These are phyloP conservation scores for Coemansia sp. DNA, from an alignment of 192 early-diverging fungal species.

Conservation along the genomic window DNA sequence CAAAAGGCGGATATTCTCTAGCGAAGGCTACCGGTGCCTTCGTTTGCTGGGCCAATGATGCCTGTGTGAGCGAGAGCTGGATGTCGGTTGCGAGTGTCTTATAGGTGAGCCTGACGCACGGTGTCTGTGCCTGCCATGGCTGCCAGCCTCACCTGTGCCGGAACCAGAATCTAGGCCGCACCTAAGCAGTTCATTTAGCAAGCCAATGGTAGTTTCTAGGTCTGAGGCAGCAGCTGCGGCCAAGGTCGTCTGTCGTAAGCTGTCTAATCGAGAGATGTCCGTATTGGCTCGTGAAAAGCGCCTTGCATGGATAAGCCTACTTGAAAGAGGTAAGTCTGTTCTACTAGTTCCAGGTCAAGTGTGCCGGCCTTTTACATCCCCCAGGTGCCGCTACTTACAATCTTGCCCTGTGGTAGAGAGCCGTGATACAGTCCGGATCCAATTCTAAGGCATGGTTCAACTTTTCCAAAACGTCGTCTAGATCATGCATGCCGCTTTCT, in stretches of 20 bases:
- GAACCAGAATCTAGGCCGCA: background rate
- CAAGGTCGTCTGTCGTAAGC: background rate
- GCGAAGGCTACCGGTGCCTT: background rate
- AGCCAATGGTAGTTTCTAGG: background rate
- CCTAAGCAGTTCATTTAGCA: background rate
- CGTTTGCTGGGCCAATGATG: background rate
- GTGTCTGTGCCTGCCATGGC: background rate
- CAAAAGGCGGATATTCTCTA: too few relatives aligned
- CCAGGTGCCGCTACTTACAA: conserved; percentile 17
- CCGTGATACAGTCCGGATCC: conserved; percentile 14
- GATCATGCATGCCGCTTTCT: background rate
- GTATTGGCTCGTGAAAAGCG: background rate
- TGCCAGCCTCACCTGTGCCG: background rate
- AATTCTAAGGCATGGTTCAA: conserved; percentile 14
- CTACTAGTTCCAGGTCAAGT: background rate
- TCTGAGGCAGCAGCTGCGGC: background rate
- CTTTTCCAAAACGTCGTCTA: conserved; percentile 4
- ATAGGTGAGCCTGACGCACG: background rate
- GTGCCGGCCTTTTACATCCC: background rate
- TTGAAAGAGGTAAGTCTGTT: background rate
- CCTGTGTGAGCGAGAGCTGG: background rate
- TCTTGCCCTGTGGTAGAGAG: conserved; percentile 8
- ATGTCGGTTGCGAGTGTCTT: background rate
- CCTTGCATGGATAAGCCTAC: conserved; percentile 7
- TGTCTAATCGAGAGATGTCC: conserved; percentile 7